Evolutionary conservation across 2,329 filamentous ascomycete genomes (phyloP), one percentile per base, ranked within the genome.

Genomic region (Elsinoe australis): DNA sequence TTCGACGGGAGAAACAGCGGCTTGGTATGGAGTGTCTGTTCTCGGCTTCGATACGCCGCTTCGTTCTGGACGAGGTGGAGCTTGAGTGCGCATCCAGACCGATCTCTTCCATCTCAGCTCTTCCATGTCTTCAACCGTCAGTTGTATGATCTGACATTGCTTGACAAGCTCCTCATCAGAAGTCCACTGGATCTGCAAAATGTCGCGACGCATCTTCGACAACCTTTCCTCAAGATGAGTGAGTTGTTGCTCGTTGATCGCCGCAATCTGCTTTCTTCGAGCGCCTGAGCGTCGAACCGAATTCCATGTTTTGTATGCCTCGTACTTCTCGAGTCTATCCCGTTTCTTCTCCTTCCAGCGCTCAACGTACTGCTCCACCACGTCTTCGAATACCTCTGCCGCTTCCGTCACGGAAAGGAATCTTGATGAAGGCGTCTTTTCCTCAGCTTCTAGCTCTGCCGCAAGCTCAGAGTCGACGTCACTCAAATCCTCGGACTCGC

Each of bases 271-370:
- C 9, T 64, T 62, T 24, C 67, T 60, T 63, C 56, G 53, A 62
- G 26, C 53, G 1, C 66, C 64, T 33, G 63, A 60, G 7, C 66
- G 68, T 44, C 71, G 76, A 22, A 77, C 77, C 31, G 71, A 64
- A 18, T 62, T 59, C 87, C 86, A 94, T 2, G 83, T 55, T 3
- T 59, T 63, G 58, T 77, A 74, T 0, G 83, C 83, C 50, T 73
- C 78, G 3, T 72, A 79, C 4, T 61, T 61, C 49, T 78, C 66
- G 10, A 77, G 67, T 46, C 69, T 75, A 0, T 78, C 75, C 5
- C 78, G 68, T 53, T 79, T 80, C 1, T 65, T 68, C n/a, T 69
- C 61, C n/a, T 64, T 63, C 84, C 85, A 90, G 3, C 64, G 61
- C 3, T 65, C 58, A 41, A 71, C 69, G 50, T 78, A 71, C 1